These are phyloP conservation scores for Geranium rotundifolium DNA, from an alignment of 345 rosid genomes.

Conservation along the genomic window DNA sequence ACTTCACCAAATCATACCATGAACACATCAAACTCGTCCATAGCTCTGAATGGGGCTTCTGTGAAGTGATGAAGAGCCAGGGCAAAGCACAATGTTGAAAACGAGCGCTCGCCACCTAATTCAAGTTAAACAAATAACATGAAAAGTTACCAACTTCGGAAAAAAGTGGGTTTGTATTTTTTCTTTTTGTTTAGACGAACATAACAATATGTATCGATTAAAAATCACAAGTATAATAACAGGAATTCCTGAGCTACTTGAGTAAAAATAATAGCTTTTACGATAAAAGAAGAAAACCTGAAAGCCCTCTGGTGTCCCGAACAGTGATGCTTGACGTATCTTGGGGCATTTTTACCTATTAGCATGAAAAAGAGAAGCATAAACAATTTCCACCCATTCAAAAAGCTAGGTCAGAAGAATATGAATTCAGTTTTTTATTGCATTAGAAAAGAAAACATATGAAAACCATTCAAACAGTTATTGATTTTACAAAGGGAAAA, in stretches of 20 bases:
- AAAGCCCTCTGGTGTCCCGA: constrained; percentile 88
- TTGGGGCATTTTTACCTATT: constrained; percentile 96
- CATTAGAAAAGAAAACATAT: not conserved
- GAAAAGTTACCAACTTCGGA: not conserved
- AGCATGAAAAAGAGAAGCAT: constrained; percentile 4
- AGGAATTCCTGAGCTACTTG: not conserved
- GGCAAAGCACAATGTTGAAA: constrained; percentile 90
- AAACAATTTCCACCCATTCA: not conserved
- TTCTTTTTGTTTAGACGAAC: not conserved
- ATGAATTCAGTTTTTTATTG: not conserved
- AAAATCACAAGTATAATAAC: not conserved
- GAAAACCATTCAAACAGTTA: not conserved
- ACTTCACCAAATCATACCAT: constrained; percentile 42
- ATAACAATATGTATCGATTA: not conserved
- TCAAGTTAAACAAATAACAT: constrained; percentile 8
- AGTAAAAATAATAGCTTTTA: not conserved
- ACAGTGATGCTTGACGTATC: constrained; percentile 68
- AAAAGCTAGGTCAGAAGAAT: not conserved
- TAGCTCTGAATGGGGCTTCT: constrained; percentile 91
- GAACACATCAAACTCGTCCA: constrained; percentile 98
- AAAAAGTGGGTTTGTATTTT: not conserved
- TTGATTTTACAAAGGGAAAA: constrained; percentile 4
- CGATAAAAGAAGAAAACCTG: constrained; percentile 40
- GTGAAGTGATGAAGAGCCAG: constrained; percentile 89
- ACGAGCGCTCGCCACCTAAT: constrained; percentile 94